Base-by-base conservation (phyloP, 169 alveolate species). In the Cryptosporidium meleagridis region DNA sequence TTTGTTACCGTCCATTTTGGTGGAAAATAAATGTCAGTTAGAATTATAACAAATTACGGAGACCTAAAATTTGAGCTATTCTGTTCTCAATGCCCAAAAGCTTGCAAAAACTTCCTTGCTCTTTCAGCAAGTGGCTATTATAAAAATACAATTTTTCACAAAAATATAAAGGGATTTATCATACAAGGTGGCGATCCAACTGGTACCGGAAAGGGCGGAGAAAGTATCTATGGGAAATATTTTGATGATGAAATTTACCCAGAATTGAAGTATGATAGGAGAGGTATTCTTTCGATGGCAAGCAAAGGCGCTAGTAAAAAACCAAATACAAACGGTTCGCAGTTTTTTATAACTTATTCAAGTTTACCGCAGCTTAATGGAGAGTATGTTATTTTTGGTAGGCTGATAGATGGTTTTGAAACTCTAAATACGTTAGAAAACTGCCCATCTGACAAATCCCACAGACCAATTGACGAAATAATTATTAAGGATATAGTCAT, bases 181-280 rank as follows among this genome's bases (percentile, higher is more conserved):
- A 95, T 98, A 58, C 99, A 98, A 94, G 99, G 98, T 10, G 99
- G 99, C 4, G 99, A 98, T 86, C 99, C 99, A 0, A 97, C 99
- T 10, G 98, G 98, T 69, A 96, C 98, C 18, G 99, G 99, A 69
- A 96, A 96, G 84, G 99, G 99, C 10, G 99, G 99, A 12, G 98
- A 97, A 93, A 96, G 99, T 75, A 97, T 97, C 44, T 98, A 96
- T 89, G 99, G 99, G 14, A 95, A 93, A 21, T 97, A 96, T 58
- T 98, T 98, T 87, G 96, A 95, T 84, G 99, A 98, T 91, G 99
- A 98, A 92, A 94, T 97, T 71, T 98, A 96, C 80, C 91, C 98
- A 31, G 94, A 98, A 71, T 89, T 98, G 39, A 97, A 98, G 97
- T 96, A 94, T 75, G 98, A 96, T 80, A 87, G 93, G 80, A 84